Conservation (phyloP, 768 basidiomycete species). For the Termitomyces sp. region DNA sequence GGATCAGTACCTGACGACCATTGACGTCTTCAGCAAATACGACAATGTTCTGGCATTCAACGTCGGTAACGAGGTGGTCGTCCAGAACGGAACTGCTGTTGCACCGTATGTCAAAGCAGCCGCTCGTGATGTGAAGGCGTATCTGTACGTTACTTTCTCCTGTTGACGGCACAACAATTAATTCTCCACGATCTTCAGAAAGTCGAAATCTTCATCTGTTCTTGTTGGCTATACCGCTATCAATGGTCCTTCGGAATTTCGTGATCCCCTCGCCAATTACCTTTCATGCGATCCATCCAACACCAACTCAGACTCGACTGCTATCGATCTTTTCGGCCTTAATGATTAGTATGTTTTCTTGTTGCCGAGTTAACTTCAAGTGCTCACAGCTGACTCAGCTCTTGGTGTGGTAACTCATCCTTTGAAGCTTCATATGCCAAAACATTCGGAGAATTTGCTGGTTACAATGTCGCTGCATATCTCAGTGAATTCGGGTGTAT, state of each 20-base stretch:
- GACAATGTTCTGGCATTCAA: constrained; percentile 89
- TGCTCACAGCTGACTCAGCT: constrained; percentile 37
- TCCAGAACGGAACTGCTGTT: constrained; percentile 50
- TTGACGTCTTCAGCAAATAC: constrained; percentile 78
- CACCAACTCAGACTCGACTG: constrained; percentile 48
- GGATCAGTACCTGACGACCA: constrained; percentile 73
- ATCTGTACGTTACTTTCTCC: constrained; percentile 52
- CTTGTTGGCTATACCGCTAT: constrained; percentile 87
- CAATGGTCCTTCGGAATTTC: constrained; percentile 63
- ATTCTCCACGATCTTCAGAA: constrained; percentile 31
- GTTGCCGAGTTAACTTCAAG: background rate
- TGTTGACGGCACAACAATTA: background rate
- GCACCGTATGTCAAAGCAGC: constrained; percentile 88
- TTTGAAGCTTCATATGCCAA: constrained; percentile 54
- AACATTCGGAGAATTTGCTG: constrained; percentile 50
- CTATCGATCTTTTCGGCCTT: constrained; percentile 84
- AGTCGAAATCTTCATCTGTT: constrained; percentile 57
- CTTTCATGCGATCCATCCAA: constrained; percentile 69
- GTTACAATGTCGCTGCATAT: constrained; percentile 80
- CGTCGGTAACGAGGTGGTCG: constrained; percentile 81
- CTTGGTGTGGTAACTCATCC: constrained; percentile 76
- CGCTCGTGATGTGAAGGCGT: constrained; percentile 83
- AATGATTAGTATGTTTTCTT: constrained; percentile 71
- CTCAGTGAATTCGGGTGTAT: constrained; percentile 89
- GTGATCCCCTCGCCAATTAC: constrained; percentile 69